These are phyloP conservation scores for Aspergillus neoniger DNA, from an alignment of 2,329 filamentous ascomycete species.

Conservation along the genomic window DNA sequence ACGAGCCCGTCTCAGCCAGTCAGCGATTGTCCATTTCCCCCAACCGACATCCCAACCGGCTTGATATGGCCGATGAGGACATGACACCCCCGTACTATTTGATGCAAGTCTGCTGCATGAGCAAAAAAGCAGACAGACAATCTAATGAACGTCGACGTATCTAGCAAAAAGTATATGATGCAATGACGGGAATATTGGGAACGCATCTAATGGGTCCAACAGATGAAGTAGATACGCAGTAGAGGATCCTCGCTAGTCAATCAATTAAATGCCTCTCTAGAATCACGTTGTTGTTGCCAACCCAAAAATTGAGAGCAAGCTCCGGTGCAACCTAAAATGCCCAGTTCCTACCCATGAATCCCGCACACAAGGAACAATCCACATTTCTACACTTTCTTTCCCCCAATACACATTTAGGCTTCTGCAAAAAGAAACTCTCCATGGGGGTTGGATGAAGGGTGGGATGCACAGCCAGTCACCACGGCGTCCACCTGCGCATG, in stretches of 20 bases:
- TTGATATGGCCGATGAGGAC: not conserved
- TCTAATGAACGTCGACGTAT: not conserved
- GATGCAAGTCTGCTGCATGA: not conserved
- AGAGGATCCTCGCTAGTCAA: not conserved
- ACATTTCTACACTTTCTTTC: not conserved
- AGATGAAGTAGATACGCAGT: not conserved
- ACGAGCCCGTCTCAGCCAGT: not conserved
- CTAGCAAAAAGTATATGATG: not conserved
- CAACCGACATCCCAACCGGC: not conserved
- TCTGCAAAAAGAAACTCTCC: not conserved
- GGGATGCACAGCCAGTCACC: constrained; percentile 3
- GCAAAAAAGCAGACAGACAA: not conserved
- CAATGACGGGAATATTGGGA: not conserved
- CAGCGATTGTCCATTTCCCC: not conserved
- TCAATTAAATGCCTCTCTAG: not conserved
- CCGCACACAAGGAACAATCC: not conserved
- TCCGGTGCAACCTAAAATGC: not conserved
- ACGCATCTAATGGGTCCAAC: not conserved
- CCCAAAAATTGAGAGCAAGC: not conserved
- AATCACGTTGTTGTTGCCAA: not conserved
- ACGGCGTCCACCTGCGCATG: not conserved
- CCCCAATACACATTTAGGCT: not conserved
- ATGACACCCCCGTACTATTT: not conserved
- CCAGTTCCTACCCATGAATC: not conserved
- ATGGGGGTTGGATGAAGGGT: not conserved